Evolutionary conservation across 1,284 basidiomycete species (phyloP), one percentile per base, ranked within the genome.

Genomic region (Peniophora sp.): DNA sequence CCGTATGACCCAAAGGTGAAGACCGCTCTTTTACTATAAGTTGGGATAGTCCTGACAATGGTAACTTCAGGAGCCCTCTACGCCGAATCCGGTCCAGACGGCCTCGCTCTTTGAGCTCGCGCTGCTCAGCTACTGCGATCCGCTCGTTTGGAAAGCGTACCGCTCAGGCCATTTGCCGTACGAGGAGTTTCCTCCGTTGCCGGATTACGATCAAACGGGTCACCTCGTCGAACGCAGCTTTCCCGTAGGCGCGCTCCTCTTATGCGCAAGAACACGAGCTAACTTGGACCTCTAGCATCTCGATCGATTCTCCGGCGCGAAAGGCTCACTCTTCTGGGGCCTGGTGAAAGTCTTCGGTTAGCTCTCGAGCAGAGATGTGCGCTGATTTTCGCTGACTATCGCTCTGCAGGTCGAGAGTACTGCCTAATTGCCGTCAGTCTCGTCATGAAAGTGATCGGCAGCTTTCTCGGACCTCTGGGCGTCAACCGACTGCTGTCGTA

Each of bases 401-500:
- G 3, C 3, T 15, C 8, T 11, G 17, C 18, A 64, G 64, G 54
- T 17, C 27, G 37, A 11, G 64, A 66, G 39, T 57, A 59, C 34
- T 18, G 56, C 23, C 51, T 58, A 3, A 23, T 68, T 6, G 48
- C 58, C 5, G n/a, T 58, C 3, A 58, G 64, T 47, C 32, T 57
- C 3, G 14, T 52, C 11, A 45, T 55, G 23, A 24, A 37, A 18
- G 58, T 55, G n/a, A 23, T 23, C 9, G 43, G 43, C 14, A 45
- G 23, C 43, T 45, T 54, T 20, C 10, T 49, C 10, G 5, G 43
- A 0, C 72, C 77, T 0, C 56, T 79, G 32, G 74, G 68, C 14
- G 72, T 78, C 58, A 75, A 78, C 51, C 54, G 66, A 10, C 64
- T 77, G 2, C 62, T 79, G 8, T 47, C 14, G 52, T 79, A 78